Base-by-base conservation (phyloP, 495 filamentous ascomycete genomes). In the Astrothelium macrocarpum region DNA sequence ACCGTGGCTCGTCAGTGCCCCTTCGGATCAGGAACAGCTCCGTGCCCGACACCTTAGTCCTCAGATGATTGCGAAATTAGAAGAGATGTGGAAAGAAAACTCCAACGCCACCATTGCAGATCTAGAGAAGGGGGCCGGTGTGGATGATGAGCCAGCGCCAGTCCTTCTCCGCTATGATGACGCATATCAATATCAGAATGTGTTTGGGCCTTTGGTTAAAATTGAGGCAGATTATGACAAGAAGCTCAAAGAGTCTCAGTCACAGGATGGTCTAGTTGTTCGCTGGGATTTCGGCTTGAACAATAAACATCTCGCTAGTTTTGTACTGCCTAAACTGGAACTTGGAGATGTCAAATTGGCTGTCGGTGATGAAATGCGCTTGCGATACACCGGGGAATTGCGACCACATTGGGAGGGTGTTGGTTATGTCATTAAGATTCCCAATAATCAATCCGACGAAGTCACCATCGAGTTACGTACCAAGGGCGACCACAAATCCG, bases 191-290 rank as follows among this genome's bases (percentile, higher is more conserved):
- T 99, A 99, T 70, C 94, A 99, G 75, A 99, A 99, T 68, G 93
- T 97, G 26, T 99, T 99, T 71, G 94, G 94, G 0, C 94, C 94
- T 1, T 82, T 99, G 3, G 94, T 99, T 64, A 99, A 99, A 76
- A 97, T 99, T 72, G 94, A 99, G 73, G 95, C 94, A n/a, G 94
- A 99, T 74, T 99, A 99, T 71, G 94, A 99, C 74, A 90, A 93
- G 68, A 97, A 99, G 76, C 80, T 99, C 60, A 99, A 99, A 77
- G 94, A 99, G 74, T 90, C 95, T 2, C 94, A 99, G 73, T 95
- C 90, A 2, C 95, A 97, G 75, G 94, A 99, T 77, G 87, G 88
- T 26, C 78, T 99, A 34, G 82, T 95, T 70, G 92, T 97, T 65
- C 88, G 90, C 31, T 99, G 94, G 94, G 91, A 97, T 71, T 83